Evolutionary conservation across 108 stramenopile species (phyloP).

Genomic region (Licmophora abbreviata): DNA sequence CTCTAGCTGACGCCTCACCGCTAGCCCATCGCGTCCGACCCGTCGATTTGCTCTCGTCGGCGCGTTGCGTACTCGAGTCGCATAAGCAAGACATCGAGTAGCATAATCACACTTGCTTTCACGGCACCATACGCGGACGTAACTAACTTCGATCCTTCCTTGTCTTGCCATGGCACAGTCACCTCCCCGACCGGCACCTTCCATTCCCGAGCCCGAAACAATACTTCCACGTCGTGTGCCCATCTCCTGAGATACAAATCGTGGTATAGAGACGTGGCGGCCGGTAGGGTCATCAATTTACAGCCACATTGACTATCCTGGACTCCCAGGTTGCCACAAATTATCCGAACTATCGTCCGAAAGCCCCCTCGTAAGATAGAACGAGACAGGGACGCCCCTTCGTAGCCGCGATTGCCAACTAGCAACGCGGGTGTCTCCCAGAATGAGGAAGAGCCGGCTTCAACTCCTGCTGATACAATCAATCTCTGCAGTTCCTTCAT

Average conservation of each 20-base stretch:
- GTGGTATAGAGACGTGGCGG: constrained; percentile 35
- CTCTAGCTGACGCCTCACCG: no score
- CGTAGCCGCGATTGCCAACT: constrained; percentile 30
- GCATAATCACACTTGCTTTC: constrained; percentile 46
- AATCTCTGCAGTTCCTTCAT: constrained; percentile 19
- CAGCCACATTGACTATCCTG: constrained; percentile 76
- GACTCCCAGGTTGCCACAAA: constrained; percentile 27
- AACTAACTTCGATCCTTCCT: constrained; percentile 73
- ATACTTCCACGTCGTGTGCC: constrained; percentile 80
- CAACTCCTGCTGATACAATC: constrained; percentile 3
- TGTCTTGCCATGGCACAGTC: constrained; percentile 56
- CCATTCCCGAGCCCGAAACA: constrained; percentile 40
- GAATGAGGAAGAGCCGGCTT: not conserved
- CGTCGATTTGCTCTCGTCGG: no score
- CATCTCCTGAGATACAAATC: constrained; percentile 54
- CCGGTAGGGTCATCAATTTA: constrained; percentile 56
- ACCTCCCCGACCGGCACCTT: constrained; percentile 37
- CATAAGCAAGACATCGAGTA: constrained; percentile 48
- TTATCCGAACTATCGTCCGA: constrained; percentile 30
- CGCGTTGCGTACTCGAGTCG: constrained; percentile 37
- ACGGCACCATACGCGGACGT: constrained; percentile 25
- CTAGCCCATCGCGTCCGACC: no score
- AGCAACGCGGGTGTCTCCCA: constrained; percentile 18
- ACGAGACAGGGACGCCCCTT: not conserved
- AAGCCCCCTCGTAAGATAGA: constrained; percentile 42